Evolutionary conservation across 2,329 filamentous ascomycete species (phyloP).

Genomic region (Stachybotrys chlorohalonatus): DNA sequence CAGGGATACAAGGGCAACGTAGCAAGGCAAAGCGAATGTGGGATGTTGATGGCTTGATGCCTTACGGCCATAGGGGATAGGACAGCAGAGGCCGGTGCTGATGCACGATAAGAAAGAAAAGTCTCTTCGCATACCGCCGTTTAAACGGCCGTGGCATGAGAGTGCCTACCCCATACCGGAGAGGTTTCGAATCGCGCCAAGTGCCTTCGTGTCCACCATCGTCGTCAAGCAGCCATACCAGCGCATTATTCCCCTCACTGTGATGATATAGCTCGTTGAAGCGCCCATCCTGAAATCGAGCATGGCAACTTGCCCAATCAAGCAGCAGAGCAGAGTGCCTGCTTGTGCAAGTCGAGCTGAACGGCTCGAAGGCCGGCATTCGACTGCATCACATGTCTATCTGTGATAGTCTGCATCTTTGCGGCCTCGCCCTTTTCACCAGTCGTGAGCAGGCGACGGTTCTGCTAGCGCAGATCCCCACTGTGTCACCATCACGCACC

Average conservation of each 20-base stretch:
- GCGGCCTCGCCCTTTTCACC: neutral
- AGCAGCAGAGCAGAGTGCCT: no score
- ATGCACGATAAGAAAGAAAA: neutral
- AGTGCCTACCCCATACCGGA: neutral
- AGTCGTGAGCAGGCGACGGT: neutral
- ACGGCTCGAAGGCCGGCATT: no score
- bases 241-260: no score
- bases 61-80: neutral
- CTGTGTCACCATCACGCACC: neutral
- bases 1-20: no score
- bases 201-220: neutral
- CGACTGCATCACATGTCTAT: no score
- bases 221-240: neutral
- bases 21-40: no score
- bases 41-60: neutral
- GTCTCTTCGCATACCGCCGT: neutral
- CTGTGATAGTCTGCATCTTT: no score
- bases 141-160: neutral
- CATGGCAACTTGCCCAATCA: no score
- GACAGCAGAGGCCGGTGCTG: neutral
- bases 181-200: neutral
- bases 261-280: no score
- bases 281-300: no score
- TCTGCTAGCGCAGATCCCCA: neutral
- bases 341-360: no score